Percentiles rank a stretch among this genome's conserved stretches.
Evolutionary conservation across 352 stramenopile species (phyloP).

Genomic region (Pelagophyceae sp.): DNA sequence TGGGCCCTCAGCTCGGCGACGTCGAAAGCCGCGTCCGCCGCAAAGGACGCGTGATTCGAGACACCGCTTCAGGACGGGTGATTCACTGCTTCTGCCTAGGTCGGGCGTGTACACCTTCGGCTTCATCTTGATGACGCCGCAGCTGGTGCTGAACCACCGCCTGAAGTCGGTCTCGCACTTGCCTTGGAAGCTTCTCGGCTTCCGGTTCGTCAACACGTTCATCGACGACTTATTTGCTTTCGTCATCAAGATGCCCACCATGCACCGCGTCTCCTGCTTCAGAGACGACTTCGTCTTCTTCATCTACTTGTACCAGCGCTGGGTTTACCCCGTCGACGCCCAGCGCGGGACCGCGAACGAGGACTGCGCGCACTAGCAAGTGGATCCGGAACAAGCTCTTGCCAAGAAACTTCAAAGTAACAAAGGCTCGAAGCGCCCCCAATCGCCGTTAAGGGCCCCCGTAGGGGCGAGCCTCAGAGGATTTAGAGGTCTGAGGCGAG

Average conservation of each 20-base stretch:
- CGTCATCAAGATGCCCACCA: conserved; percentile 94
- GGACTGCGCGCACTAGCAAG: conserved; percentile 10
- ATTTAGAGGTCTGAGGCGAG: too few relatives aligned
- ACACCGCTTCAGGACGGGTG: too few relatives aligned
- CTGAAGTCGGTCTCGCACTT: conserved; percentile 67
- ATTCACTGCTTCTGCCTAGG: too few relatives aligned
- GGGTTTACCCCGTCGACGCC: conserved; percentile 81
- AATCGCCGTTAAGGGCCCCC: too few relatives aligned
- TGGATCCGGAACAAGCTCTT: too few relatives aligned
- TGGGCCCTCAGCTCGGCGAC: conserved; percentile 91
- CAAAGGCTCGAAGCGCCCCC: too few relatives aligned
- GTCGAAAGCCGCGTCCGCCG: too few relatives aligned
- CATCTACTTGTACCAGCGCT: conserved; percentile 97
- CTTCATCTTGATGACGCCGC: conserved; percentile 70
- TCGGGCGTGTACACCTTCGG: conserved; percentile 41
- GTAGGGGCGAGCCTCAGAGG: too few relatives aligned
- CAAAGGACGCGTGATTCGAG: too few relatives aligned
- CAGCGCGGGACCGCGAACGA: not conserved
- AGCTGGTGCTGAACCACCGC: conserved; percentile 75
- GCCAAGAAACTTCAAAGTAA: too few relatives aligned
- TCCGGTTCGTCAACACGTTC: conserved; percentile 96
- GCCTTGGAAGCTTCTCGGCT: conserved; percentile 92
- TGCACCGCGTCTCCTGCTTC: conserved; percentile 95
- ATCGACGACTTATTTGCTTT: conserved; percentile 96
- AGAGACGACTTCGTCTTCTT: conserved; percentile 99